A percentile compares a stretch with the other conserved stretches of the same genome.
Conservation (phyloP, 257 asterid species). For the Schizonepeta tenuifolia region DNA sequence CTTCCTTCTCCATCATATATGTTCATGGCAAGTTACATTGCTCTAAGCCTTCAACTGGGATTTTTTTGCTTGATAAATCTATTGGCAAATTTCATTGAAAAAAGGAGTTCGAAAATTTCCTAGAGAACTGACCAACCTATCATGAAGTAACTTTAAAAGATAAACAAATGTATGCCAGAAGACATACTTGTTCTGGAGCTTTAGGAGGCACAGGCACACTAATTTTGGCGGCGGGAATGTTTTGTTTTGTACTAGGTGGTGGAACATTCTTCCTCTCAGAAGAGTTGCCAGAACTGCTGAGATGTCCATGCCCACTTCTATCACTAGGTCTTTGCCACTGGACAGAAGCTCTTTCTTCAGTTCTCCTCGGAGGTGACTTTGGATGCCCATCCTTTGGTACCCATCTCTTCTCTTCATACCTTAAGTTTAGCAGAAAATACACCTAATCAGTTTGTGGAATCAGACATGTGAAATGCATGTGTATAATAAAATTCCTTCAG, state of each 20-base stretch:
- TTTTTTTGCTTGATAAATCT: too few species aligned
- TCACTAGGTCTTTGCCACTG: conserved; percentile 74
- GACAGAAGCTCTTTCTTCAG: conserved; percentile 62
- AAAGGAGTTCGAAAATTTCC: too few species aligned
- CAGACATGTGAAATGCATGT: conserved; percentile 24
- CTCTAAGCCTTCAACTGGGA: too few species aligned
- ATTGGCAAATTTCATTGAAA: too few species aligned
- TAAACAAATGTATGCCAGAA: conserved; percentile 9
- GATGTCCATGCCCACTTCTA: conserved; percentile 56
- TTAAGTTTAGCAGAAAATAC: conserved; percentile 36
- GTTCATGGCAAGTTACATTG: not conserved
- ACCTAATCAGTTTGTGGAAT: conserved; percentile 32
- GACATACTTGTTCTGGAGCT: conserved; percentile 71
- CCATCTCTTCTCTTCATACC: conserved; percentile 99
- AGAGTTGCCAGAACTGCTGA: conserved; percentile 53
- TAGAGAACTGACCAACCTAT: not conserved
- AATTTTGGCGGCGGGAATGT: conserved; percentile 52
- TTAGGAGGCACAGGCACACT: conserved; percentile 68
- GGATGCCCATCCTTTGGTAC: conserved; percentile 72
- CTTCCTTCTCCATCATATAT: not conserved
- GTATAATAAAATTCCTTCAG: conserved; percentile 17
- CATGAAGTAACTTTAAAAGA: not conserved
- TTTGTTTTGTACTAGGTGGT: conserved; percentile 49
- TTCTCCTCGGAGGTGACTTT: conserved; percentile 56
- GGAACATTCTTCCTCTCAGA: conserved; percentile 57